Base-by-base conservation (phyloP, 352 stramenopile genomes). In the Phytophthora macrochlamydospora region DNA sequence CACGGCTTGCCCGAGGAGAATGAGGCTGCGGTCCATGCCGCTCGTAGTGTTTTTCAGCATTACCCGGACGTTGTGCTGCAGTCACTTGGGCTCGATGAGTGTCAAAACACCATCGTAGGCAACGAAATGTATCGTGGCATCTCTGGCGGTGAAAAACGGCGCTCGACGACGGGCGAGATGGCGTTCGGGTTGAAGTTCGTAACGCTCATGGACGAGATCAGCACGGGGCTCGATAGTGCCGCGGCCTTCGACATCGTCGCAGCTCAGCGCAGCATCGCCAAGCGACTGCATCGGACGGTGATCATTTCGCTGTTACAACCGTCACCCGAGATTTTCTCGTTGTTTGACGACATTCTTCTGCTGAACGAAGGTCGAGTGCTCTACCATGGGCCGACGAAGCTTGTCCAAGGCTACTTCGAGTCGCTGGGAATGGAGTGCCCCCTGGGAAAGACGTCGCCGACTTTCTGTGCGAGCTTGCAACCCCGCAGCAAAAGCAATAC, bases 151-250 rank as follows among this genome's bases (percentile, higher is more conserved):
- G 90, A 97, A 68, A 83, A 79, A 52, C 95, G 95, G 62, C 76
- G 91, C n/a, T 75, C 94, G 12, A 96, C 92, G 32, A 91, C 86
- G 53, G 87, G 81, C n/a, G 89, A 89, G 46, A 91, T 96, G 65
- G 56, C 93, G 29, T 76, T 97, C 5, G 93, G 84, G 0, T 50
- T 81, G 14, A 75, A 82, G 18, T 82, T 78, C 38, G 67, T 92
- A 56, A 87, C 77, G 9, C 76, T 85, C 14, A 81, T 87, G 82
- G 76, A 95, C 44, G 65, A 82, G 51, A 75, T 82, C 58, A 73
- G 48, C 42, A 82, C 73, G 6, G 75, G 75, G 6, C 64, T 83
- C 4, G 75, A 83, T 54, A 67, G 50, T 11, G 75, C 76, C 7
- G 65, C 73, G 2, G 76, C 76, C 24, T 83, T 97, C 4, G 79